phyloP scores from a whole-genome alignment of 2,329 filamentous ascomycete species.

The Fusarium sp. region DNA sequence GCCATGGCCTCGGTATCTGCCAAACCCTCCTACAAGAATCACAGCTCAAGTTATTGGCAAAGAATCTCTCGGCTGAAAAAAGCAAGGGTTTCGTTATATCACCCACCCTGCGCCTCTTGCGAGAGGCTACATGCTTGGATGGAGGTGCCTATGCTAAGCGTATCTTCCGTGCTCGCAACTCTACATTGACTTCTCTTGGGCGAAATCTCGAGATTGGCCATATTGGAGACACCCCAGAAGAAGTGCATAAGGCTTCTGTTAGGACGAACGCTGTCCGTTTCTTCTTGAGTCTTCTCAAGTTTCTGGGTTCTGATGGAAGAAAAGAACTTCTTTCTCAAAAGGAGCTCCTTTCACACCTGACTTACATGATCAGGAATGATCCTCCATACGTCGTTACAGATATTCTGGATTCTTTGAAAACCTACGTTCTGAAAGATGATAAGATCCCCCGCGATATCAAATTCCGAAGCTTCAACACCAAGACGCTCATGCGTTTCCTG shows the following conservation, averaged over 20 bases:
- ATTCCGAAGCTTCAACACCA: constrained; percentile 78
- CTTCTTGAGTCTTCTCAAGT: constrained; percentile 80
- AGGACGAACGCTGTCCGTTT: constrained; percentile 86
- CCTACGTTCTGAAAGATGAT: constrained; percentile 78
- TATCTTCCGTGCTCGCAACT: constrained; percentile 81
- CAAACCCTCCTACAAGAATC: constrained; percentile 83
- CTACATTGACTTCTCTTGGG: constrained; percentile 82
- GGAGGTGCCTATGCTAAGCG: constrained; percentile 82
- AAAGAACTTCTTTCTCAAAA: constrained; percentile 82
- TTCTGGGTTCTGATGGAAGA: constrained; percentile 81
- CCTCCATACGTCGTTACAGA: constrained; percentile 79
- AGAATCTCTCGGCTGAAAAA: constrained; percentile 82
- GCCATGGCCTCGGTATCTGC: constrained; percentile 81
- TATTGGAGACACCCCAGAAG: constrained; percentile 67
- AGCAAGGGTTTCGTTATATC: constrained; percentile 89
- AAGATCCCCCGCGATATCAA: constrained; percentile 80
- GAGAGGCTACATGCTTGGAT: constrained; percentile 86
- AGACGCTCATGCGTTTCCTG: constrained; percentile 77
- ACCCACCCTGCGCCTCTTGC: constrained; percentile 85
- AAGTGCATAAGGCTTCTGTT: constrained; percentile 78
- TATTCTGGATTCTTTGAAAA: constrained; percentile 76
- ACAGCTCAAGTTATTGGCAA: constrained; percentile 82
- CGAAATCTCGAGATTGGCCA: constrained; percentile 81
- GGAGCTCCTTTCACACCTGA: constrained; percentile 84
- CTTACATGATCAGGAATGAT: constrained; percentile 82